Percentiles rank a stretch among this genome's conserved stretches.
phyloP scores from a whole-genome alignment of 2,329 filamentous ascomycete species.

The Pseudogymnoascus sp. region DNA sequence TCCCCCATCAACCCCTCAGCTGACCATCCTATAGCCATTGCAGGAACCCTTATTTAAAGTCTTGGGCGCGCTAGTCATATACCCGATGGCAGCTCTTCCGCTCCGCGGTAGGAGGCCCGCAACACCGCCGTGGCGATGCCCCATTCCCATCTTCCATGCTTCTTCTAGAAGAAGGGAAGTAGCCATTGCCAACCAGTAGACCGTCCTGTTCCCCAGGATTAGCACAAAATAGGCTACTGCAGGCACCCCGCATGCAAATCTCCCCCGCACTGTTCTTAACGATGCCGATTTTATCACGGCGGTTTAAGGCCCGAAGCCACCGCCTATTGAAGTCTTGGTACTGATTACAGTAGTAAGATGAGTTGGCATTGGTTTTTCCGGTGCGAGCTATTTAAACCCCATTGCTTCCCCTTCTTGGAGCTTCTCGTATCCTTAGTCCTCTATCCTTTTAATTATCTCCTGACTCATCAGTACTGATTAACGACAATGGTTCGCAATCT shows the following conservation, averaged over 20 bases:
- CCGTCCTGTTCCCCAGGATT: neutral
- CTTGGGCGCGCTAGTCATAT: neutral
- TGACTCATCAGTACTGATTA: neutral
- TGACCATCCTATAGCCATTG: neutral
- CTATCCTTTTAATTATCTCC: neutral
- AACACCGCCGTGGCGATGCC: neutral
- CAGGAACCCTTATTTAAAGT: neutral
- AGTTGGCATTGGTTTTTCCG: neutral
- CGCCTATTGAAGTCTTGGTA: neutral
- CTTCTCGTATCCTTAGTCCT: neutral
- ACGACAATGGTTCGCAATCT: conserved; percentile 3
- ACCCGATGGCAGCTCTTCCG: neutral
- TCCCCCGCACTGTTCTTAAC: conserved; percentile 1
- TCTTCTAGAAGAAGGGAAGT: neutral
- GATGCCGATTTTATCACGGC: neutral
- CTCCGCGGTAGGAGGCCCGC: neutral
- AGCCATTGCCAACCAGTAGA: neutral
- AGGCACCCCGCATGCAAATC: conserved; percentile 7
- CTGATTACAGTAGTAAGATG: neutral
- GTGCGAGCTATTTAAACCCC: neutral
- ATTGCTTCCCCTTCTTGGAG: neutral
- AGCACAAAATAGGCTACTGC: conserved; percentile 5
- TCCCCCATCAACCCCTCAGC: neutral
- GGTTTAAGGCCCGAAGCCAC: conserved; percentile 9
- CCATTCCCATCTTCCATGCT: neutral